Evolutionary conservation across 306 rosid species (phyloP).

Genomic region (Prinsepia uniflora): DNA sequence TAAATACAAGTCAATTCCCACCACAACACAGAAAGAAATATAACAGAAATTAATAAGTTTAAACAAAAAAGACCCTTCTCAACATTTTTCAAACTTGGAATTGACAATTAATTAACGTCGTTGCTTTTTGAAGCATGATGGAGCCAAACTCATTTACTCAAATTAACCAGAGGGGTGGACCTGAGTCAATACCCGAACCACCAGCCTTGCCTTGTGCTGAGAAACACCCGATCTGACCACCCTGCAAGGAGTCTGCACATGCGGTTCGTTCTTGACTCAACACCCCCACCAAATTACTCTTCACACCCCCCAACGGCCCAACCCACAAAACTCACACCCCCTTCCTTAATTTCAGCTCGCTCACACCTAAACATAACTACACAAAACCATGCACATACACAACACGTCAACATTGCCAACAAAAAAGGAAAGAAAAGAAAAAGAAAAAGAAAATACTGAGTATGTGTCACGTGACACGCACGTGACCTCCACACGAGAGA

Average conservation of each 20-base stretch:
- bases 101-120: neutral
- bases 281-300: slow-evolving; percentile 42
- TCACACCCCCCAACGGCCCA: slow-evolving; percentile 13
- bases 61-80: no score
- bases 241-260: slow-evolving; percentile 41
- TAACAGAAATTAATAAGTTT: neutral
- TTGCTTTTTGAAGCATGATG: neutral
- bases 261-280: slow-evolving; percentile 99
- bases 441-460: neutral
- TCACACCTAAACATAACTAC: no score
- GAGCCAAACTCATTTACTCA: slow-evolving; percentile 21
- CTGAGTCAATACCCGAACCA: slow-evolving; percentile 99
- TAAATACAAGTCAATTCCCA: neutral
- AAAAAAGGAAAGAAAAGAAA: neutral
- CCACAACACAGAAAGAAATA: neutral
- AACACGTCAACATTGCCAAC: slow-evolving; percentile 4
- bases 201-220: slow-evolving; percentile 58
- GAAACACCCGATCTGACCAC: neutral
- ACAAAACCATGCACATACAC: slow-evolving; percentile 16
- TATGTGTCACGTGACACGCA: slow-evolving; percentile 12
- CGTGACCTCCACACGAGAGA: neutral
- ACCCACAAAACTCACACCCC: slow-evolving; percentile 18
- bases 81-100: no score
- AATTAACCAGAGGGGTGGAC: slow-evolving; percentile 38
- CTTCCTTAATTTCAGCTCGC: no score